phyloP scores from a whole-genome alignment of 2,329 filamentous ascomycete species.

The Coniella lustricola region DNA sequence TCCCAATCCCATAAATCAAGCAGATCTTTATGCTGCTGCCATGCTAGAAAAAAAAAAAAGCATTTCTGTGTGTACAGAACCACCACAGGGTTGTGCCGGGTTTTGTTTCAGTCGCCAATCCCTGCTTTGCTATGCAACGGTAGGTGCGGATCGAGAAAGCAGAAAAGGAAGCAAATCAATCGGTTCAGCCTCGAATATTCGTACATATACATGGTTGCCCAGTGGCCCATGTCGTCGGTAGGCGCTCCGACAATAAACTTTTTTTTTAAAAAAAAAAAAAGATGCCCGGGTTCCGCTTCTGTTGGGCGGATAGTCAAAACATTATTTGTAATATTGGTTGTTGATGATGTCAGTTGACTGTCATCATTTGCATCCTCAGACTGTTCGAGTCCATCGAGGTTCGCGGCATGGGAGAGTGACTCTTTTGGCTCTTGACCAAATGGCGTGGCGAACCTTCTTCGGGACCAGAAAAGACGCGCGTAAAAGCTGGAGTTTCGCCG shows the following conservation, averaged over 20 bases:
- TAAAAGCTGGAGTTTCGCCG: constrained; percentile 61
- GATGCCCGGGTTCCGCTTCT: not conserved
- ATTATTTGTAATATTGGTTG: constrained; percentile 9
- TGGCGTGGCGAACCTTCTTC: constrained; percentile 47
- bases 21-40: constrained; percentile 10
- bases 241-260: not conserved
- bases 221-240: constrained; percentile 5
- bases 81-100: constrained; percentile 4
- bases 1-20: not conserved
- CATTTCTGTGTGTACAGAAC: constrained; percentile 10
- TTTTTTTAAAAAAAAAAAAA: too few relatives aligned
- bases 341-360: constrained; percentile 40
- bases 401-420: constrained; percentile 42
- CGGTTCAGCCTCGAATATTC: constrained; percentile 15
- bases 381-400: constrained; percentile 44
- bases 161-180: constrained; percentile 3
- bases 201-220: constrained; percentile 15
- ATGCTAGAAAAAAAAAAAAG: constrained; percentile 5
- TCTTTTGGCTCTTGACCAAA: constrained; percentile 45
- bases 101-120: constrained; percentile 7
- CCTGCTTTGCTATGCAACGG: constrained; percentile 16
- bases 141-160: constrained; percentile 6
- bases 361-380: constrained; percentile 57
- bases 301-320: constrained; percentile 15
- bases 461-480: constrained; percentile 58